phyloP scores from a whole-genome alignment of 805 yeast species.

The Metschnikowia similis region DNA sequence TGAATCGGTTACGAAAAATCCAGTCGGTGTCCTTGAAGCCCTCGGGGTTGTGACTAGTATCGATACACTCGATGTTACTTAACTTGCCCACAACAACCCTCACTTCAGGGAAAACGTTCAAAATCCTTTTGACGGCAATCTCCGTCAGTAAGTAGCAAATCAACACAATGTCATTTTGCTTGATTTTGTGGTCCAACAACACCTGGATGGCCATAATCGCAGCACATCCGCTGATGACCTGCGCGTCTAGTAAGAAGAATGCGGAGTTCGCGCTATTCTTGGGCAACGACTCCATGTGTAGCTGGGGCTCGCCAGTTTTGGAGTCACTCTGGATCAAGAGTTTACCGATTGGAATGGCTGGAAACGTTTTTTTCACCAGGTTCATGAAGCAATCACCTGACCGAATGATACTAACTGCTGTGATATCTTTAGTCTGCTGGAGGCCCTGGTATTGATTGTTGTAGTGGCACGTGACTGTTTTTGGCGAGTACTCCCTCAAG shows the following conservation, averaged over 20 bases:
- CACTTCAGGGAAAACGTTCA: conserved; percentile 69
- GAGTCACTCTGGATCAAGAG: conserved; percentile 84
- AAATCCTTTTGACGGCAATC: conserved; percentile 66
- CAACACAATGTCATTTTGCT: conserved; percentile 56
- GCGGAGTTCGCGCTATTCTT: conserved; percentile 27
- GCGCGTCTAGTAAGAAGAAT: conserved; percentile 78
- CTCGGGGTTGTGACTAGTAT: conserved; percentile 28
- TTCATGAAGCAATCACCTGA: conserved; percentile 92
- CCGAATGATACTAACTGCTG: conserved; percentile 76
- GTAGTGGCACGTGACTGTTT: conserved; percentile 26
- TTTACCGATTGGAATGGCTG: conserved; percentile 78
- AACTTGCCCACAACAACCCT: conserved; percentile 66
- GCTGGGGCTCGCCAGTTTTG: conserved; percentile 87
- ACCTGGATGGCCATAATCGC: conserved; percentile 92
- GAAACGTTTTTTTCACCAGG: conserved; percentile 69
- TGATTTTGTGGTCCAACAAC: conserved; percentile 72
- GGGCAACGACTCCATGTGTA: conserved; percentile 80
- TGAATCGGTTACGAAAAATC: conserved; percentile 63
- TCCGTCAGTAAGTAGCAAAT: conserved; percentile 75
- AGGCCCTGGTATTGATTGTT: conserved; percentile 29
- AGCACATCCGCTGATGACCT: conserved; percentile 88
- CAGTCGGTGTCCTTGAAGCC: conserved; percentile 47
- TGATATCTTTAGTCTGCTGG: conserved; percentile 46
- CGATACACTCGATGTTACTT: conserved; percentile 36
- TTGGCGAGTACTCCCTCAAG: conserved; percentile 31